These are phyloP conservation scores for Ganoderma meredithae DNA, from an alignment of 1,284 basidiomycete genomes.

Conservation along the genomic window DNA sequence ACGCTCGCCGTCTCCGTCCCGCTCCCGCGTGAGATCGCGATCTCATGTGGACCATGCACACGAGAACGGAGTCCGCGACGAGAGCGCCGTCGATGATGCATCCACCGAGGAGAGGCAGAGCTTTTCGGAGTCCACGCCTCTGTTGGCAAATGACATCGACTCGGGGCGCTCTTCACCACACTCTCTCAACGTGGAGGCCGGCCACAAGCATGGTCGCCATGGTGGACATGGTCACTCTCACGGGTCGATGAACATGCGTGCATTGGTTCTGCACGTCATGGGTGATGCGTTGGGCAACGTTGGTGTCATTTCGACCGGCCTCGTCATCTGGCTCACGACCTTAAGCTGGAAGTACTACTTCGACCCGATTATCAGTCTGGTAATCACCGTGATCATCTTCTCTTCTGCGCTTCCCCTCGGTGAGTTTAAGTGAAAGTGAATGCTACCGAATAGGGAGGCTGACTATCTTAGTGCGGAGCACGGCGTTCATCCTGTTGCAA, in stretches of 20 bases:
- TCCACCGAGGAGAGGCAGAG: constrained; percentile 16
- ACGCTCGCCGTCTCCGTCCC: constrained; percentile 55
- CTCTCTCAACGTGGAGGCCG: constrained; percentile 20
- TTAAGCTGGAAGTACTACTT: constrained; percentile 90
- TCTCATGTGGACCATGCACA: constrained; percentile 36
- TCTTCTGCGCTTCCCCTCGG: constrained; percentile 93
- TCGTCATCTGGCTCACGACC: constrained; percentile 88
- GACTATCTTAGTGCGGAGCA: constrained; percentile 77
- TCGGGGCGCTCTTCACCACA: constrained; percentile 34
- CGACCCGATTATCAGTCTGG: constrained; percentile 92
- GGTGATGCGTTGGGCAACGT: constrained; percentile 98
- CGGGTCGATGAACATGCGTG: constrained; percentile 98
- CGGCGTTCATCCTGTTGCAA: constrained; percentile 97
- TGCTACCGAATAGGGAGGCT: background rate
- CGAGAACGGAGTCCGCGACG: constrained; percentile 28
- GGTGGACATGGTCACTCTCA: constrained; percentile 63
- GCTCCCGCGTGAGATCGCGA: constrained; percentile 34
- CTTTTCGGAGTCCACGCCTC: constrained; percentile 37
- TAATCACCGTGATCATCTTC: constrained; percentile 98
- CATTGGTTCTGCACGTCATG: constrained; percentile 92
- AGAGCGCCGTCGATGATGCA: constrained; percentile 20
- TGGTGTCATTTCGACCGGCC: constrained; percentile 94
- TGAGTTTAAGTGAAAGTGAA: constrained; percentile 45
- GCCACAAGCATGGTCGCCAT: constrained; percentile 24
- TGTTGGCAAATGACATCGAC: constrained; percentile 30